Percentiles rank a stretch among this genome's conserved stretches.
Evolutionary conservation across 495 filamentous ascomycete species (phyloP).

Genomic region (Parachaetomium inaequale): DNA sequence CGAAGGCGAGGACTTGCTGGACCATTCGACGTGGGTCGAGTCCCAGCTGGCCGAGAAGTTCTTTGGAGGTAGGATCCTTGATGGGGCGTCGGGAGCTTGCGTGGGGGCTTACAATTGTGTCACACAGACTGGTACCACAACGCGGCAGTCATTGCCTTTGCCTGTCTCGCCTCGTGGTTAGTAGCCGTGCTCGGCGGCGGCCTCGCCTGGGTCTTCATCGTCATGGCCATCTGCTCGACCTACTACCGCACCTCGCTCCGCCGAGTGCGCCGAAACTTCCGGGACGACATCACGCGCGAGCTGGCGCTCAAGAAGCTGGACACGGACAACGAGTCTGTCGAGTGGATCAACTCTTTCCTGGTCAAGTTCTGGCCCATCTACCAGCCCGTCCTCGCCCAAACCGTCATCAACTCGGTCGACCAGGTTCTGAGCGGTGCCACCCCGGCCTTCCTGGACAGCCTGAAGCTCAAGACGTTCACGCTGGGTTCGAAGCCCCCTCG

Average conservation of each 20-base stretch:
- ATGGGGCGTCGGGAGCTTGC: background rate
- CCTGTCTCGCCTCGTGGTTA: constrained; percentile 86
- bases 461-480: constrained; percentile 86
- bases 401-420: constrained; percentile 88
- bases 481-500: constrained; percentile 92
- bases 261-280: constrained; percentile 89
- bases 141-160: constrained; percentile 84
- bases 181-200: constrained; percentile 86
- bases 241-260: constrained; percentile 97
- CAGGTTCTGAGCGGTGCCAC: constrained; percentile 90
- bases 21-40: constrained; percentile 87
- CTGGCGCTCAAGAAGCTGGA: constrained; percentile 85
- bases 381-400: constrained; percentile 85
- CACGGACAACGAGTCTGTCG: constrained; percentile 86
- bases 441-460: constrained; percentile 86
- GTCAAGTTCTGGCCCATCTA: constrained; percentile 99
- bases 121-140: constrained; percentile 95
- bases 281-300: constrained; percentile 91
- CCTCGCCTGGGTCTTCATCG: constrained; percentile 84
- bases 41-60: constrained; percentile 80
- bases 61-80: constrained; percentile 66
- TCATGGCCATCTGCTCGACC: constrained; percentile 88
- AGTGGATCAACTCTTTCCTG: constrained; percentile 99
- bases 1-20: constrained; percentile 65
- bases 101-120: constrained; percentile 9